Conservation (phyloP, 768 basidiomycete genomes). For the Collybia nuda region DNA sequence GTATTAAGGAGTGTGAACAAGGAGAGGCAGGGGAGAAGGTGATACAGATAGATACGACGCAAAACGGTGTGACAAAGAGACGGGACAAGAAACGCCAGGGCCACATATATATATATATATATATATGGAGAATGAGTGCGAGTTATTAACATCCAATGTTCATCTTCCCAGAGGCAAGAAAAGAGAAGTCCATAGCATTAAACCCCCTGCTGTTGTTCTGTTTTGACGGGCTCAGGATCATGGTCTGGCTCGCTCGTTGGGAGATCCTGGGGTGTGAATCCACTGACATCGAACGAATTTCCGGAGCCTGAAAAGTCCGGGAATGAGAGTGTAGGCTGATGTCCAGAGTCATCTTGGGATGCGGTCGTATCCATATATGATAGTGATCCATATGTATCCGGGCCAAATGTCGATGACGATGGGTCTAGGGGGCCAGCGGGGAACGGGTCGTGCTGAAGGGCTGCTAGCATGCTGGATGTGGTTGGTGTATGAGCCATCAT, state of each 20-base stretch:
- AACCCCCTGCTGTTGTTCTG: slow-evolving; percentile 48
- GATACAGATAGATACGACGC: slow-evolving; percentile 20
- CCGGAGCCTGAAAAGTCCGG: slow-evolving; percentile 65
- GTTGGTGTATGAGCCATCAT: slow-evolving; percentile 82
- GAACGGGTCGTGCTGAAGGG: slow-evolving; percentile 77
- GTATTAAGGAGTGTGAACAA: slow-evolving; percentile 35
- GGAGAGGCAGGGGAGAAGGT: slow-evolving; percentile 20
- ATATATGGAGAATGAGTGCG: slow-evolving; percentile 15
- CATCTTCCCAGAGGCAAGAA: neutral
- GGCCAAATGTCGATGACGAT: slow-evolving; percentile 56
- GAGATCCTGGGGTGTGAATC: slow-evolving; percentile 68
- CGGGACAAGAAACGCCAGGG: slow-evolving; percentile 16
- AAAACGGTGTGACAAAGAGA: slow-evolving; percentile 11
- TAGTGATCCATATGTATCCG: slow-evolving; percentile 69
- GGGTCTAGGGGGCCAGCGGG: slow-evolving; percentile 66
- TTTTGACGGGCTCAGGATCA: slow-evolving; percentile 65
- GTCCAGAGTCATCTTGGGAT: slow-evolving; percentile 64
- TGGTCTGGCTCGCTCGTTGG: slow-evolving; percentile 60
- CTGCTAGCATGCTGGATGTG: slow-evolving; percentile 89
- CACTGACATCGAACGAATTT: slow-evolving; percentile 67
- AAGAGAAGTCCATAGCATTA: slow-evolving; percentile 23
- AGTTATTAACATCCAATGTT: slow-evolving; percentile 12
- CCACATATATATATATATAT: slow-evolving; percentile 3
- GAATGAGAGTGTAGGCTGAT: slow-evolving; percentile 67
- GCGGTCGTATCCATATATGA: slow-evolving; percentile 76